Evolutionary conservation across 805 yeast species (phyloP), one percentile per base, ranked within the genome.

Genomic region (Wickerhamomyces bovis): DNA sequence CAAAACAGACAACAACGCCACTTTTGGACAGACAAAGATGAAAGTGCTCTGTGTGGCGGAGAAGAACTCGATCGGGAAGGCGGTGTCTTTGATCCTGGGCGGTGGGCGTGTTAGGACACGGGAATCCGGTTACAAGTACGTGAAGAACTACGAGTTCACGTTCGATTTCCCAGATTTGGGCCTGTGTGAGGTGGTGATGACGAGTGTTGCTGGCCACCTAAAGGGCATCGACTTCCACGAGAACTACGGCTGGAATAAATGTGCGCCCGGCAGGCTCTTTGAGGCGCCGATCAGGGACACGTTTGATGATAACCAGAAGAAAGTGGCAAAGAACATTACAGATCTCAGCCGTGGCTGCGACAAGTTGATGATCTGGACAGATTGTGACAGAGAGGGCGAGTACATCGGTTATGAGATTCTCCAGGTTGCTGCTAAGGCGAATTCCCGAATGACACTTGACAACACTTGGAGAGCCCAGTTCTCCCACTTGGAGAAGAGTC

Each of bases 331-430:
- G 11, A 94, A 92, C 60, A 88, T 94, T 42, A 63, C 75, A 26
- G 64, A 64, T 4, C 89, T 89, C 59, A 85, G 89, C 5, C 63
- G 81, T 38, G 58, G 58, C 18, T 77, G 87, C 6, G 77, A 80
- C 44, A 68, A 69, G 36, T 66, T 94, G 45, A 87, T 89, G 86
- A 88, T 94, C 8, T 94, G 99, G 98, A 94, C 99, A 1, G 99
- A 94, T 73, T 94, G 99, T 66, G 98, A 90, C 72, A 72, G 97
- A 33, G 98, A 90, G 62, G 98, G 98, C 2, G 98, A 90, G 63
- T 85, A 81, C 63, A 90, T 90, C 47, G 98, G 97, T 0, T 80
- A 74, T 68, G 96, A 90, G 57, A 80, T 95, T 15, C 72, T 78
- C 31, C 73, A 80, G 44, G 83, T 81, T n/a, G 97, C 96, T 0